phyloP scores from a whole-genome alignment of 148 eudicot genomes.

The Persicaria maculosa region DNA sequence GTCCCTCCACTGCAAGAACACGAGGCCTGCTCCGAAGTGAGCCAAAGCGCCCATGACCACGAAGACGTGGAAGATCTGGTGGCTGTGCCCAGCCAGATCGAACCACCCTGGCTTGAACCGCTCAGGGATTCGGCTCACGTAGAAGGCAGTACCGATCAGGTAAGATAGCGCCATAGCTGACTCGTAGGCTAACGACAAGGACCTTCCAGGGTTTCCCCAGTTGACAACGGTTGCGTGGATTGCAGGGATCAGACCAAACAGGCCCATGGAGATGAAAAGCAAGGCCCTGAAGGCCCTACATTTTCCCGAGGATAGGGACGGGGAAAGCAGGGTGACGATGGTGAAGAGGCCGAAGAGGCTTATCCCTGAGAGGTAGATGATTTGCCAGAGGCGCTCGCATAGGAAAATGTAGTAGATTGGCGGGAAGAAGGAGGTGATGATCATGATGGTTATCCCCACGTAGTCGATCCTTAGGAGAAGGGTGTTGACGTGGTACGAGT shows the following conservation, averaged over 20 bases:
- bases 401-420: slow-evolving; percentile 92
- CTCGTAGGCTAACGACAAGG: slow-evolving; percentile 64
- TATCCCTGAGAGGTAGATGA: slow-evolving; percentile 59
- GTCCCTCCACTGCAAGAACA: slow-evolving; percentile 56
- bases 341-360: slow-evolving; percentile 60
- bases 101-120: slow-evolving; percentile 89
- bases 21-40: slow-evolving; percentile 77
- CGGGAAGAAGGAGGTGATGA: slow-evolving; percentile 95
- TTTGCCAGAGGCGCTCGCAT: slow-evolving; percentile 71
- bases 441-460: slow-evolving; percentile 78
- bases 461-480: slow-evolving; percentile 61
- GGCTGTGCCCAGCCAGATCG: slow-evolving; percentile 89
- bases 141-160: slow-evolving; percentile 65
- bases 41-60: slow-evolving; percentile 88
- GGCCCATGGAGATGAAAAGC: slow-evolving; percentile 69
- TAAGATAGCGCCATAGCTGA: slow-evolving; percentile 66
- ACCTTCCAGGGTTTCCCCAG: slow-evolving; percentile 67
- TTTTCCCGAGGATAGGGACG: slow-evolving; percentile 55
- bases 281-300: slow-evolving; percentile 54
- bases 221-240: slow-evolving; percentile 50
- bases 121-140: slow-evolving; percentile 72
- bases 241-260: slow-evolving; percentile 77
- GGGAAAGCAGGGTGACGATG: slow-evolving; percentile 50
- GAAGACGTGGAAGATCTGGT: slow-evolving; percentile 87
- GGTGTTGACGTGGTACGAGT: slow-evolving; percentile 54